Evolutionary conservation across 257 asterid species (phyloP), one percentile per base, ranked within the genome.

Genomic region (Jaltomata sinuosa): DNA sequence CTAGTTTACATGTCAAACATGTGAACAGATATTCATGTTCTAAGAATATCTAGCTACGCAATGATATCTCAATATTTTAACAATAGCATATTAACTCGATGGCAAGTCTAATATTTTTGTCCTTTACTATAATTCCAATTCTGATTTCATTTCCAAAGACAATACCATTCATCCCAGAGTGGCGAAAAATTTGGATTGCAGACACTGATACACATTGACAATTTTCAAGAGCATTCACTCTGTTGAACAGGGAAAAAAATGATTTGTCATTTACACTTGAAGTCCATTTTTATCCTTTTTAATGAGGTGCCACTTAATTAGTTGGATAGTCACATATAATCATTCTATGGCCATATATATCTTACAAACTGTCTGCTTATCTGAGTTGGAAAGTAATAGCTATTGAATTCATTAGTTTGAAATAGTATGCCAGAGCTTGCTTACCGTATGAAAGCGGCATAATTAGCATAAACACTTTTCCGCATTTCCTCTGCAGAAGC

Each of bases 401-500:
- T 21, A 27, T 62, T 62, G 74, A 71, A 42, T 38, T 71, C 50
- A 16, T 68, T 19, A 38, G 11, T 21, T 55, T 55, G 62, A 55
- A 25, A 59, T n/a, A 22, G 6, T 76, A 27, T 49, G 61, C 16
- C 62, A 4, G 42, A 77, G 27, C 49, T 49, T 47, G 62, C 10
- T 77, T 87, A 91, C 99, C 99, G 93, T 87, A 96, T 94, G 81
- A 96, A 96, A 19, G 98, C 90, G 1, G 97, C 86, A 86, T 96
- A 96, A 86, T 96, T 94, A 55, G 99, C 97, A 71, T 94, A 96
- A 45, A 96, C 98, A 57, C 95, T 94, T 87, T 89, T 96, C 12
- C 98, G 90, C 98, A 94, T 96, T 91, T 96, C 98, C 87, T 96
- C 99, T 2, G 98, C 99, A 79, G 98, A 96, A 71, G 97, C 98